A percentile compares a stretch with the other conserved stretches of the same genome.
Evolutionary conservation across 164 flowering plant genomes (phyloP).

Genomic region (Umbilicus rupestris): DNA sequence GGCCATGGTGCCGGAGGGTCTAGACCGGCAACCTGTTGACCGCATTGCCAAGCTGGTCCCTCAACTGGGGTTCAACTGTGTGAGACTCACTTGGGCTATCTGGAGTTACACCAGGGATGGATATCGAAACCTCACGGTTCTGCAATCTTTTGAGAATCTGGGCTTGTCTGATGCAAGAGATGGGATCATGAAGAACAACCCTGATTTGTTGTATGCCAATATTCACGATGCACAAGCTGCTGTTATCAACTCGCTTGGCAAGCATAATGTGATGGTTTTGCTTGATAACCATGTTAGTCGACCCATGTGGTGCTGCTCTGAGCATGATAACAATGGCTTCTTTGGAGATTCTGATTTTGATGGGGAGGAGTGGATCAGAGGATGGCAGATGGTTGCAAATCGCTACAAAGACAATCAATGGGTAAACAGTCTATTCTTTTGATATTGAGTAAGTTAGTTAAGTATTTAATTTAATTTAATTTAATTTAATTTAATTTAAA

Average conservation of each 20-base stretch:
- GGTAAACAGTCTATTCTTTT: constrained; percentile 19
- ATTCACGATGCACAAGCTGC: constrained; percentile 16
- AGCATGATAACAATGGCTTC: constrained; percentile 22
- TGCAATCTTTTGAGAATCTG: constrained; percentile 13
- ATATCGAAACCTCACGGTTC: constrained; percentile 12
- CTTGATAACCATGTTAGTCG: constrained; percentile 23
- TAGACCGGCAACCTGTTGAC: constrained; percentile 28
- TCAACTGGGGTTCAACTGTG: constrained; percentile 37
- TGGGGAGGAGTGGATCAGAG: constrained; percentile 31
- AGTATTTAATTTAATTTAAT: no score
- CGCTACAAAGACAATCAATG: constrained; percentile 22
- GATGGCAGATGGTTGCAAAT: constrained; percentile 26
- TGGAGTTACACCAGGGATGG: constrained; percentile 16
- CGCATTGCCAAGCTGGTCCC: constrained; percentile 17
- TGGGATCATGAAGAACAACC: constrained; percentile 16
- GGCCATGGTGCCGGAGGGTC: constrained; percentile 39
- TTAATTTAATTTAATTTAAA: no score
- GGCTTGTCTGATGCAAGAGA: constrained; percentile 7
- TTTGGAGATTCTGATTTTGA: constrained; percentile 17
- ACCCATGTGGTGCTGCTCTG: constrained; percentile 22
- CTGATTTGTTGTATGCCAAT: constrained; percentile 12
- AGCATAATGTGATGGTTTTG: constrained; percentile 17
- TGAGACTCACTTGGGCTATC: constrained; percentile 23
- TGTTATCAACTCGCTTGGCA: constrained; percentile 25
- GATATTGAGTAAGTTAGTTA: no score